phyloP scores from a whole-genome alignment of 2,329 filamentous ascomycete genomes.

The Aureobasidium lini region DNA sequence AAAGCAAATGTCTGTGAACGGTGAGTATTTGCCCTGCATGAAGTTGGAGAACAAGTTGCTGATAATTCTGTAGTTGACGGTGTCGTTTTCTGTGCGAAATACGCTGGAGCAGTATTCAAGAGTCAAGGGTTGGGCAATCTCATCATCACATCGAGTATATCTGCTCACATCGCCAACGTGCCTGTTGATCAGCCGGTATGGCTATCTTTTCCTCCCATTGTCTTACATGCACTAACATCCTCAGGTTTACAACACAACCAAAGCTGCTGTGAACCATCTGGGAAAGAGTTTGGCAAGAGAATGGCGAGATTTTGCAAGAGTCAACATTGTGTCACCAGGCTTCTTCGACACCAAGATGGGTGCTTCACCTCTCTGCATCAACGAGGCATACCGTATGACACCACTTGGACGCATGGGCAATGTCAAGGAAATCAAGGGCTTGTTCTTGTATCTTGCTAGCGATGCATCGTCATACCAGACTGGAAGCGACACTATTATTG shows the following conservation, averaged over 20 bases:
- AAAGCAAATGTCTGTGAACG: constrained; percentile 48
- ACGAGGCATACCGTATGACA: constrained; percentile 47
- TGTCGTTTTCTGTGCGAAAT: constrained; percentile 36
- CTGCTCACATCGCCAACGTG: constrained; percentile 29
- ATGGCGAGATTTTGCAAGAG: constrained; percentile 51
- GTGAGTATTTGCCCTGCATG: constrained; percentile 24
- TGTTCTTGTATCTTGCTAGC: constrained; percentile 27
- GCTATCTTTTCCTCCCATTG: not conserved
- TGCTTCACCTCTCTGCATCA: constrained; percentile 34
- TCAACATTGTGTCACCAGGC: constrained; percentile 48
- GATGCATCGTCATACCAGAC: constrained; percentile 28
- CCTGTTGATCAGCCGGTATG: constrained; percentile 46
- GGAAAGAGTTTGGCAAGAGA: constrained; percentile 50
- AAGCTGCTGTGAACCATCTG: constrained; percentile 51
- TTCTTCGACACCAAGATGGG: constrained; percentile 53
- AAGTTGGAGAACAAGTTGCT: not conserved
- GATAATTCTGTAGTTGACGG: constrained; percentile 24
- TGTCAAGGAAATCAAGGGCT: constrained; percentile 29
- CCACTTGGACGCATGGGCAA: constrained; percentile 36
- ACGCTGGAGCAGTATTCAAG: constrained; percentile 35
- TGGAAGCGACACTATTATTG: constrained; percentile 27
- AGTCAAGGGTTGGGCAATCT: constrained; percentile 41
- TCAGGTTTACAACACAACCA: constrained; percentile 47
- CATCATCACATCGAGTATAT: constrained; percentile 38
- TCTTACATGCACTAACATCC: not conserved